Evolutionary conservation across 129 eudicot species (phyloP).

Genomic region (Tagetes erecta): DNA sequence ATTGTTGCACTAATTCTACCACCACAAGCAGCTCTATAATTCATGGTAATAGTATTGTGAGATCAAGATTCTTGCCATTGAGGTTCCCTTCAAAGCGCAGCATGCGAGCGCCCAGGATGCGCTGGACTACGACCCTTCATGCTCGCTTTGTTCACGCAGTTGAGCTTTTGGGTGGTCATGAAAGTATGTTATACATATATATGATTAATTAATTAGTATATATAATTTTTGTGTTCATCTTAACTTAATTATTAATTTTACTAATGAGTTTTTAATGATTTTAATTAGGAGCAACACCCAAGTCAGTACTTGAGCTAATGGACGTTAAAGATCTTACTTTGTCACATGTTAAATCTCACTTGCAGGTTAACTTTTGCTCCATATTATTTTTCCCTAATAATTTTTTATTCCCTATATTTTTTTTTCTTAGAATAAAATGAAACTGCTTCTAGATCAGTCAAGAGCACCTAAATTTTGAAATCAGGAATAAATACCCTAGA

Average conservation of each 20-base stretch:
- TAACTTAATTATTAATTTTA: slow-evolving; percentile 7
- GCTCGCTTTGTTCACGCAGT: slow-evolving; percentile 96
- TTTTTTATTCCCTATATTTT: not conserved
- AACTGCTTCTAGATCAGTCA: slow-evolving; percentile 9
- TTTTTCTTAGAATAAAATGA: not conserved
- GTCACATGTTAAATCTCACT: slow-evolving; percentile 97
- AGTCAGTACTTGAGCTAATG: slow-evolving; percentile 99
- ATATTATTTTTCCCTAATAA: not conserved
- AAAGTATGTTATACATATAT: slow-evolving; percentile 47
- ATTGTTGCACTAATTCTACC: slow-evolving; percentile 38
- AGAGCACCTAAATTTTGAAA: not conserved
- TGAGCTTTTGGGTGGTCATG: slow-evolving; percentile 99
- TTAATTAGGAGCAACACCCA: slow-evolving; percentile 86
- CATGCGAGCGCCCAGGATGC: slow-evolving; percentile 96
- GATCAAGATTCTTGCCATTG: slow-evolving; percentile 67
- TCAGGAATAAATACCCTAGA: slow-evolving; percentile 27
- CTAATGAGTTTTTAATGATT: slow-evolving; percentile 7
- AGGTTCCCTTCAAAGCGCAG: slow-evolving; percentile 79
- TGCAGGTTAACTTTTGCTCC: slow-evolving; percentile 61
- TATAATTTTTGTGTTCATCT: not conserved
- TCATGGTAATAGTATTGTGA: slow-evolving; percentile 37
- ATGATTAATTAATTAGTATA: not conserved
- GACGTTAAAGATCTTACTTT: slow-evolving; percentile 97
- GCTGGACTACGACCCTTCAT: slow-evolving; percentile 93
- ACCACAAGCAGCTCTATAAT: slow-evolving; percentile 24